Evolutionary conservation across 331 rosid genomes (phyloP).

Genomic region (Pyrus hybrid): DNA sequence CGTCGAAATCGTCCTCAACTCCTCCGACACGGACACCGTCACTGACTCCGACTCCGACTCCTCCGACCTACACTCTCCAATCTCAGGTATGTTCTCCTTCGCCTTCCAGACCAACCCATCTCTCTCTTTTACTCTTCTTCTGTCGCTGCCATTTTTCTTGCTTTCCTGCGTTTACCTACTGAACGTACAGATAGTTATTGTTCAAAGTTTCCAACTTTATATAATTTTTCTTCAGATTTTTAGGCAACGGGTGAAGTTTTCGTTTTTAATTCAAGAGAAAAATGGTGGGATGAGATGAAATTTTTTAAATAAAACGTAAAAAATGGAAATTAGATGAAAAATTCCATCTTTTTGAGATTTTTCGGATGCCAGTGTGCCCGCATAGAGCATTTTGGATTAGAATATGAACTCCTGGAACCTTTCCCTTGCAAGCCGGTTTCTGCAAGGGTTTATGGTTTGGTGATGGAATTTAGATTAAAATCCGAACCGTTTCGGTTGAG

Average conservation of each 20-base stretch:
- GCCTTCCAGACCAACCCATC: background rate
- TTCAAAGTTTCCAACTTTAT: background rate
- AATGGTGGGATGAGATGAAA: background rate
- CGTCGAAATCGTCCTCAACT: no score
- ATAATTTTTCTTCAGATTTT: background rate
- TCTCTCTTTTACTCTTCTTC: background rate
- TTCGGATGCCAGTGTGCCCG: background rate
- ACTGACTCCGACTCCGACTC: background rate
- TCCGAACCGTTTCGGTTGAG: background rate
- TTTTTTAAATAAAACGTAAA: background rate
- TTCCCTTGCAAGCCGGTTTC: background rate
- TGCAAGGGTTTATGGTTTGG: background rate
- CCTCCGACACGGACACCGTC: background rate
- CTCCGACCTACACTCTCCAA: slow-evolving; percentile 8
- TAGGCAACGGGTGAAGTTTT: background rate
- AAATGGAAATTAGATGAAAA: background rate
- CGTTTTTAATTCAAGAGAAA: background rate
- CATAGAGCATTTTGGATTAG: background rate
- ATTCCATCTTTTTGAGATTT: background rate
- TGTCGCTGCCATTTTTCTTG: background rate
- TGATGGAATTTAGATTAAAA: background rate
- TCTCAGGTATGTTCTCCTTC: slow-evolving; percentile 1
- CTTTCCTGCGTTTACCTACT: background rate
- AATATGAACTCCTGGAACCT: background rate
- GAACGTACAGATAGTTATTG: background rate